Base-by-base conservation (phyloP, 106 monocot genomes). In the Dendrobium catenatum region DNA sequence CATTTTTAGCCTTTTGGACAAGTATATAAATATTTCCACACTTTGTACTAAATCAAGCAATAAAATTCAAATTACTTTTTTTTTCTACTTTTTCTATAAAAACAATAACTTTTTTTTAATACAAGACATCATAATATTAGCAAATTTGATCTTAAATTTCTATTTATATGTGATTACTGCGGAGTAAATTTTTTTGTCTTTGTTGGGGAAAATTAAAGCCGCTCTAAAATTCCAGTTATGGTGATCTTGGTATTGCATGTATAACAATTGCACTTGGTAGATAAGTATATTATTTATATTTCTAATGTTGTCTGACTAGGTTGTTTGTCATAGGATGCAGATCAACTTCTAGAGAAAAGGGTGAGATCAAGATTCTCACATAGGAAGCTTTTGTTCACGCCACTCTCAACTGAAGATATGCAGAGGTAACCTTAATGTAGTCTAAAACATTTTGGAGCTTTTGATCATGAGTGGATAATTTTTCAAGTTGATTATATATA, bases 361-460 rank as follows among this genome's bases (percentile, higher is more conserved):
- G 95, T 99, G 66, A 87, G 94, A 77, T 99, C 98, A 67, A 89
- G 98, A 46, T 95, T 99, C 75, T 93, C 98, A 70, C 92, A 95
- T 80, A 89, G 90, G 78, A 99, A 93, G 64, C 88, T 99, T 79
- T 56, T 99, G 55, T 99, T 95, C 83, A 78, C 78, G 72, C 91
- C 91, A 68, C 89, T 88, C 29, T 79, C 91, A 54, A 78, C 43
- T 79, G 91, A 93, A 67, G 88, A 93, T 73, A 68, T 85, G 54
- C 72, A 80, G 81, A 91, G 85, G 98, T 99, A 13, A 1, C 44
- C 72, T 83, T 22, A 20, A 13, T 5, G 48, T 7, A 29, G 44
- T 33, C 13, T 8, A 19, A 37, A 22, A 19, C 49, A 37, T 82
- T n/a, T 44, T 41, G 10, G 49, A 13, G 22, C 33, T 68, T 80